A percentile compares a stretch with the other conserved stretches of the same genome.
These are phyloP conservation scores for Tetrapisispora fleetii DNA, from an alignment of 805 yeast genomes.

Conservation along the genomic window DNA sequence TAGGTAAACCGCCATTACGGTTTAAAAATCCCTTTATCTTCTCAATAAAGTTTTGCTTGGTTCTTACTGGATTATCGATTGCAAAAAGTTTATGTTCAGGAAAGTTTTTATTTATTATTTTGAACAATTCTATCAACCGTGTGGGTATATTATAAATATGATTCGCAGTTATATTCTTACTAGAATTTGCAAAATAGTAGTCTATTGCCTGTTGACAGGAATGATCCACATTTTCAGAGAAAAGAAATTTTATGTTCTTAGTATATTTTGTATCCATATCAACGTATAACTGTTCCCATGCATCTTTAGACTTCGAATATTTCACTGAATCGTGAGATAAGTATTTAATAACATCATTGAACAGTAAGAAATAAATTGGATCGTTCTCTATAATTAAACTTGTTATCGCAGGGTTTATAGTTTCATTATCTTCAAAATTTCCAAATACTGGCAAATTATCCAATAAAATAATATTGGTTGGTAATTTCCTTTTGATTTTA, in stretches of 20 bases:
- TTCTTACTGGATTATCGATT: conserved; percentile 15
- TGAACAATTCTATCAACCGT: conserved; percentile 19
- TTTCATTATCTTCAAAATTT: background rate
- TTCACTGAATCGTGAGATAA: conserved; percentile 21
- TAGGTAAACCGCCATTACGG: background rate
- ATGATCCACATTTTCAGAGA: conserved; percentile 14
- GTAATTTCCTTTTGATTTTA: conserved; percentile 7
- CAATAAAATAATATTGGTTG: conserved; percentile 13
- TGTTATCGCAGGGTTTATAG: conserved; percentile 2
- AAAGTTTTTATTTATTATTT: conserved; percentile 12
- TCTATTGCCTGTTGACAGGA: conserved; percentile 18
- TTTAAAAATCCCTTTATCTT: conserved; percentile 6
- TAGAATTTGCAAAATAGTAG: conserved; percentile 1
- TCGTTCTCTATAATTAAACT: conserved; percentile 10
- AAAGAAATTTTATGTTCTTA: conserved; percentile 6
- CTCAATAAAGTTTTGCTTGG: background rate
- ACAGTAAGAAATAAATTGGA: conserved; percentile 22
- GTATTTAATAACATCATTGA: conserved; percentile 22
- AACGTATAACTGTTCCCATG: conserved; percentile 23
- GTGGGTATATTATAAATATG: conserved; percentile 16
- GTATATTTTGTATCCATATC: conserved; percentile 3
- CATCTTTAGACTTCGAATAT: conserved; percentile 3
- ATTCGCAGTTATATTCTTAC: conserved; percentile 1
- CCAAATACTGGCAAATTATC: conserved; percentile 11
- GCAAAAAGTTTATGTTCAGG: conserved; percentile 23